These are phyloP conservation scores for Ganoderma sp. DNA, from an alignment of 1,284 basidiomycete species.

Conservation along the genomic window DNA sequence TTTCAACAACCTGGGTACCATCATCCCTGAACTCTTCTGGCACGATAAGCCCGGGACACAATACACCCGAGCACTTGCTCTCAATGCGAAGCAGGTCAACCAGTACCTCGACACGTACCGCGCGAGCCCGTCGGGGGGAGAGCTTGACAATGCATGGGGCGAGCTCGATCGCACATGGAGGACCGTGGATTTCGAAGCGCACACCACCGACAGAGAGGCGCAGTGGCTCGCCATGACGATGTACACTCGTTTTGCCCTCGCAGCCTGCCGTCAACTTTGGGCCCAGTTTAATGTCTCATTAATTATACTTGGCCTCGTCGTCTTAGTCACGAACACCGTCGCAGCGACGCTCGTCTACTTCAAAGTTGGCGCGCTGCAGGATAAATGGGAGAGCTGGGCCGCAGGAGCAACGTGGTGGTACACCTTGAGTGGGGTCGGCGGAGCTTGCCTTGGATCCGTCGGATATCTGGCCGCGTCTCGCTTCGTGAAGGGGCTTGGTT, in stretches of 20 bases:
- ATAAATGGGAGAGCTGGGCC: constrained; percentile 52
- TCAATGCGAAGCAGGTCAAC: constrained; percentile 82
- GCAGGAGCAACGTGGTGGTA: constrained; percentile 37
- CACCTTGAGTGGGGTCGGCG: constrained; percentile 47
- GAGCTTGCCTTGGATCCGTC: constrained; percentile 50
- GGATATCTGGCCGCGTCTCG: constrained; percentile 42
- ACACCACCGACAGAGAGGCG: constrained; percentile 34
- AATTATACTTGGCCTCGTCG: constrained; percentile 71
- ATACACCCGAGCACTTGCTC: constrained; percentile 62
- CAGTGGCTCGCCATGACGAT: constrained; percentile 50
- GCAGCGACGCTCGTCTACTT: constrained; percentile 57
- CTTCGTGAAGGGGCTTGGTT: constrained; percentile 50
- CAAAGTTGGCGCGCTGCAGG: constrained; percentile 45
- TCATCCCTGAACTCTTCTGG: constrained; percentile 91
- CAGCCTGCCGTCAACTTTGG: constrained; percentile 86
- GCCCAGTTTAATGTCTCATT: constrained; percentile 88
- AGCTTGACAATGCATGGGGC: constrained; percentile 70
- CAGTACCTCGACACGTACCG: constrained; percentile 82
- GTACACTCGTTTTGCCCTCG: constrained; percentile 72
- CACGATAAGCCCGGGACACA: constrained; percentile 37
- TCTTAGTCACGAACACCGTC: constrained; percentile 55
- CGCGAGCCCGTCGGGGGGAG: constrained; percentile 67
- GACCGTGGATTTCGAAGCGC: constrained; percentile 34
- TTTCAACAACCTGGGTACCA: constrained; percentile 91
- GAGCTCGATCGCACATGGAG: constrained; percentile 57